Percentiles rank a stretch among this genome's conserved stretches.
phyloP scores from a whole-genome alignment of 169 alveolate species.

The Plasmodium knowlesi region DNA sequence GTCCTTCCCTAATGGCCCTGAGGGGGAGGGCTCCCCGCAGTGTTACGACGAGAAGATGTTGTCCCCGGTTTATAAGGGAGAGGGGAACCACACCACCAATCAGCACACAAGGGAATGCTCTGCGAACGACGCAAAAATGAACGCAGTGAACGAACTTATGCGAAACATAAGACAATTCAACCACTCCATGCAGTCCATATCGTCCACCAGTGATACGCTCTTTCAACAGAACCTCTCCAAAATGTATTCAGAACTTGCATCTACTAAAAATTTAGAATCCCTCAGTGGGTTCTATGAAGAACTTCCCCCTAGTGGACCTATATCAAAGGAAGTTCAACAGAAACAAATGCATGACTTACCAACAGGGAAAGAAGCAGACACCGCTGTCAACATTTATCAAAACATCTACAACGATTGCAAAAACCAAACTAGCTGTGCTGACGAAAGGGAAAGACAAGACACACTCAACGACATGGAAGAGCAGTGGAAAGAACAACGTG shows the following conservation, averaged over 20 bases:
- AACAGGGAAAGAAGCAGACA: background rate
- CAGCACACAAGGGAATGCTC: background rate
- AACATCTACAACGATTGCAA: background rate
- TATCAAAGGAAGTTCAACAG: background rate
- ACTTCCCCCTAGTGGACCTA: background rate
- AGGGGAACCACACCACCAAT: background rate
- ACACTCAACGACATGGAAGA: background rate
- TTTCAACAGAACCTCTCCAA: conserved; percentile 11
- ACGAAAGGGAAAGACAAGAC: background rate
- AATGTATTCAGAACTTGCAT: conserved; percentile 43
- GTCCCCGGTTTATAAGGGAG: conserved; percentile 9
- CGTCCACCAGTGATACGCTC: background rate
- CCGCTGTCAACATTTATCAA: background rate
- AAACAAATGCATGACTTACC: background rate
- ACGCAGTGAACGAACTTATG: conserved; percentile 31
- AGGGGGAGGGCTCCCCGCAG: background rate
- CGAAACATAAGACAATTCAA: conserved; percentile 30
- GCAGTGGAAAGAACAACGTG: background rate
- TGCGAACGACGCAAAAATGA: background rate
- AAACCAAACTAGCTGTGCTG: background rate
- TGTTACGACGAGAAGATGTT: conserved; percentile 17
- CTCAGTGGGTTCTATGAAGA: conserved; percentile 12
- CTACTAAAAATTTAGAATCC: conserved; percentile 41
- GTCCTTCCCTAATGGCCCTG: background rate
- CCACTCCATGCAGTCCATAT: conserved; percentile 45